phyloP scores from a whole-genome alignment of 768 basidiomycete species.

The Rhizopogon vesiculosus region DNA sequence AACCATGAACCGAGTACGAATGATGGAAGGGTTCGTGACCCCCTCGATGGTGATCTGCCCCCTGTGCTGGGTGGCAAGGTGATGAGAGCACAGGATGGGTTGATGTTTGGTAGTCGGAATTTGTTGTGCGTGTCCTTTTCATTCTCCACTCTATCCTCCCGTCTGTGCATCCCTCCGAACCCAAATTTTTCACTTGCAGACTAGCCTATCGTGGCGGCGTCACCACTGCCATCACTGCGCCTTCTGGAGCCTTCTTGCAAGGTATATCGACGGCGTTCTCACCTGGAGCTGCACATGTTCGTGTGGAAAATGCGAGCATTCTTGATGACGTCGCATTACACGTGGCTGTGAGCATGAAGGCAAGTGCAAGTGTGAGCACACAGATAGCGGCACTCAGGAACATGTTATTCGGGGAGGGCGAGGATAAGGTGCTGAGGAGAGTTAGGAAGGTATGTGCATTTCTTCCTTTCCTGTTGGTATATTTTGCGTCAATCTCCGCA shows the following conservation, averaged over 20 bases:
- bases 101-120: constrained; percentile 62
- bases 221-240: constrained; percentile 51
- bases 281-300: constrained; percentile 47
- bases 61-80: constrained; percentile 47
- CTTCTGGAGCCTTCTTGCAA: constrained; percentile 42
- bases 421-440: constrained; percentile 24
- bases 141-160: background rate
- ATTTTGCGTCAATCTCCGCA: background rate
- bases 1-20: constrained; percentile 60
- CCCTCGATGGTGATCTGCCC: constrained; percentile 41
- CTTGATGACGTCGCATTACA: constrained; percentile 63
- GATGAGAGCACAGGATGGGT: constrained; percentile 68
- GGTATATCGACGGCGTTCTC: constrained; percentile 63
- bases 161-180: background rate
- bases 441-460: constrained; percentile 11
- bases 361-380: constrained; percentile 52
- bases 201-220: constrained; percentile 66
- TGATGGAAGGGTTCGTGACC: constrained; percentile 61
- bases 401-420: constrained; percentile 52
- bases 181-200: constrained; percentile 26
- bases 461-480: background rate
- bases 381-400: constrained; percentile 60
- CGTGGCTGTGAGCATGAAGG: constrained; percentile 41
- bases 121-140: constrained; percentile 50
- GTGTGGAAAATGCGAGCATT: constrained; percentile 54